These are phyloP conservation scores for Colletotrichum tabaci DNA, from an alignment of 2,329 filamentous ascomycete genomes.

Conservation along the genomic window DNA sequence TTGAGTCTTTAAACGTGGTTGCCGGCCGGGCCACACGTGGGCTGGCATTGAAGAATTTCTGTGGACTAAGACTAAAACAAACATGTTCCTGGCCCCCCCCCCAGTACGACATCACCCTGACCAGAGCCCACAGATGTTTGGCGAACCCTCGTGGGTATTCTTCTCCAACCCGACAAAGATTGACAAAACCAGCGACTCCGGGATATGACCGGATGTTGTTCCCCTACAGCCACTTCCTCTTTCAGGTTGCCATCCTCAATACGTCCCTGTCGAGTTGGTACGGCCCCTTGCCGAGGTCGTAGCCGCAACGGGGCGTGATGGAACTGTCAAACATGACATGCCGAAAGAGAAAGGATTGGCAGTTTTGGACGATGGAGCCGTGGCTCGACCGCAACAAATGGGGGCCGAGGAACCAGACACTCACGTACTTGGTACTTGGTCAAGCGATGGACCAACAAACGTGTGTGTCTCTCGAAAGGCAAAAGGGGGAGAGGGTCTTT, in stretches of 20 bases:
- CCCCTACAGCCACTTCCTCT: constrained; percentile 17
- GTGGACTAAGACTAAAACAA: constrained; percentile 2
- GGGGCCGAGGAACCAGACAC: background rate
- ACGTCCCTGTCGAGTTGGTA: background rate
- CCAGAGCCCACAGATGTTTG: constrained; percentile 9
- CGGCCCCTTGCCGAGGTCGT: constrained; percentile 9
- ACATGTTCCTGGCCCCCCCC: background rate
- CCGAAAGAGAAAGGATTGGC: constrained; percentile 23
- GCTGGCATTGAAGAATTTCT: background rate
- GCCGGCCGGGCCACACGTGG: background rate
- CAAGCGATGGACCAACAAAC: background rate
- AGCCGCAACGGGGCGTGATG: constrained; percentile 22
- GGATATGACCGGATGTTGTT: constrained; percentile 5
- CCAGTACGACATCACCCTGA: constrained; percentile 10
- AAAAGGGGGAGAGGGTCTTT: background rate
- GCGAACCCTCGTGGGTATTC: background rate
- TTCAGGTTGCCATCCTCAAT: constrained; percentile 3
- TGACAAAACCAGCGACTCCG: constrained; percentile 15
- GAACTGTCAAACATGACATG: constrained; percentile 22
- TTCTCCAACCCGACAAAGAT: constrained; percentile 19
- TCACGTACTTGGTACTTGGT: no score
- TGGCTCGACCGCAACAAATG: constrained; percentile 1
- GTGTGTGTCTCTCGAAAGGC: constrained; percentile 2
- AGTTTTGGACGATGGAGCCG: constrained; percentile 6
- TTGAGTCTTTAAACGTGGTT: background rate